These are phyloP conservation scores for Colletotrichum sp. DNA, from an alignment of 2,329 filamentous ascomycete genomes.

Conservation along the genomic window DNA sequence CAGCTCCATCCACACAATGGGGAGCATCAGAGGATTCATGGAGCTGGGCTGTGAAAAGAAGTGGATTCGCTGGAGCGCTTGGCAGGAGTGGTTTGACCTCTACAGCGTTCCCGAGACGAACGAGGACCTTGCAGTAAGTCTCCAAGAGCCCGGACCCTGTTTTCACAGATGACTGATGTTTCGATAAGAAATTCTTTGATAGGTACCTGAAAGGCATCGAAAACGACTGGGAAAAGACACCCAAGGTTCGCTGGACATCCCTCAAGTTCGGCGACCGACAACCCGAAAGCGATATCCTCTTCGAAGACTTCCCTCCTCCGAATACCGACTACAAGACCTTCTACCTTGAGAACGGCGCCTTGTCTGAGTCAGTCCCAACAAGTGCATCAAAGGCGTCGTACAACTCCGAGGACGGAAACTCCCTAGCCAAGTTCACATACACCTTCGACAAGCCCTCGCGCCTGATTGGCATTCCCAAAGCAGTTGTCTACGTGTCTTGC, in stretches of 20 bases:
- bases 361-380: not conserved
- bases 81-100: conserved; percentile 50
- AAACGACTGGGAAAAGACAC: conserved; percentile 53
- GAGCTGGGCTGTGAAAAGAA: conserved; percentile 39
- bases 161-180: not conserved
- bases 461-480: conserved; percentile 51
- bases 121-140: conserved; percentile 34
- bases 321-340: conserved; percentile 36
- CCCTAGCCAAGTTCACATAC: conserved; percentile 37
- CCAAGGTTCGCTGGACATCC: conserved; percentile 45
- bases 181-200: conserved; percentile 32
- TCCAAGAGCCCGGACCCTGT: fast-evolving
- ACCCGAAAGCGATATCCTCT: conserved; percentile 34
- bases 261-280: conserved; percentile 38
- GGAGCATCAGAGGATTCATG: conserved; percentile 30
- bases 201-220: conserved; percentile 43
- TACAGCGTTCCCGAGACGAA: conserved; percentile 36
- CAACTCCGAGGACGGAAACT: conserved; percentile 32
- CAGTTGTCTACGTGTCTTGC: conserved; percentile 48
- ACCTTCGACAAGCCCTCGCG: conserved; percentile 41
- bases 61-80: conserved; percentile 42
- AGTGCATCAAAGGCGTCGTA: conserved; percentile 28
- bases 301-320: conserved; percentile 37
- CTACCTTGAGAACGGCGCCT: conserved; percentile 26
- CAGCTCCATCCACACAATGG: conserved; percentile 27